Percentiles rank a stretch among this genome's conserved stretches.
These are phyloP conservation scores for Whalleya microplaca DNA, from an alignment of 2,329 filamentous ascomycete genomes.

Conservation along the genomic window DNA sequence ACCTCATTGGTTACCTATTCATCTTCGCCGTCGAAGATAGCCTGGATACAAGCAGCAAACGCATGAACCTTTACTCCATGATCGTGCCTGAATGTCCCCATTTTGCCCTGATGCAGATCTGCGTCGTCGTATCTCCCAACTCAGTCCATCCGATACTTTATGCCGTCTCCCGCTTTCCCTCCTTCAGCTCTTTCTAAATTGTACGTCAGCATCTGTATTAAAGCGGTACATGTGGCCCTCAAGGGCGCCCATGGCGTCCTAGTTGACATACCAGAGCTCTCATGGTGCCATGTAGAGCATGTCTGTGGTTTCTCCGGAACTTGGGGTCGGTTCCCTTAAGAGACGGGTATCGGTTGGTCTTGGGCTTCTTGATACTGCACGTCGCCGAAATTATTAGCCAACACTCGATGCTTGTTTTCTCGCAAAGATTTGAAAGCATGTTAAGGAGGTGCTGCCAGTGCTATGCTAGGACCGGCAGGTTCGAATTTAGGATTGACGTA, in stretches of 20 bases:
- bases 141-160: slow-evolving; percentile 44
- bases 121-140: slow-evolving; percentile 32
- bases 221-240: not conserved
- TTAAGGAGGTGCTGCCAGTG: not conserved
- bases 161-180: slow-evolving; percentile 90
- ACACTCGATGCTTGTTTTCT: not conserved
- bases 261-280: slow-evolving; percentile 83
- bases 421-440: not conserved
- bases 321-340: slow-evolving; percentile 99
- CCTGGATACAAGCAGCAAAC: slow-evolving; percentile 37
- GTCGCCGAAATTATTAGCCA: slow-evolving; percentile 20
- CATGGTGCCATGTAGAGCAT: slow-evolving; percentile 98
- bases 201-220: slow-evolving; percentile 22
- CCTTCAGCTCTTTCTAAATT: slow-evolving; percentile 85
- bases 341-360: slow-evolving; percentile 98
- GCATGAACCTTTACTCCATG: slow-evolving; percentile 41
- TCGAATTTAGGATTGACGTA: slow-evolving; percentile 54
- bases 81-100: slow-evolving; percentile 38
- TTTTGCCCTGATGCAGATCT: slow-evolving; percentile 37
- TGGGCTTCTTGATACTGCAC: slow-evolving; percentile 98
- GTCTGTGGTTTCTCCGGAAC: slow-evolving; percentile 99
- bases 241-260: not conserved
- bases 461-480: slow-evolving; percentile 11
- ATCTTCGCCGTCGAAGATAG: slow-evolving; percentile 37
- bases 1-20: slow-evolving; percentile 36